These are phyloP conservation scores for Trichophyton benhamiae DNA, from an alignment of 2,329 filamentous ascomycete genomes.

Conservation along the genomic window DNA sequence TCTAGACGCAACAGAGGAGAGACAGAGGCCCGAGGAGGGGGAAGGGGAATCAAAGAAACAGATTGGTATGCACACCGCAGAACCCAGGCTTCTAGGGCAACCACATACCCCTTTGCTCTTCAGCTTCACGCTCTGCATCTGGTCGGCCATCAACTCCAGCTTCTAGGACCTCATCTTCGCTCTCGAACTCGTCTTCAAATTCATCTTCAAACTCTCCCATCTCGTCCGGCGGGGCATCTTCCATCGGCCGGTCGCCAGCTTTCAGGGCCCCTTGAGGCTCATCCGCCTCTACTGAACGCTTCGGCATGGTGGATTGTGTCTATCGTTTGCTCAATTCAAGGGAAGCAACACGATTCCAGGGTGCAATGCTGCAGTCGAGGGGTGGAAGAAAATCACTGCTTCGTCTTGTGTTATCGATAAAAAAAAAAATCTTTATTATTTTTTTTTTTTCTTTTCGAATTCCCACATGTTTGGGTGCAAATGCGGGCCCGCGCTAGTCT, in stretches of 20 bases:
- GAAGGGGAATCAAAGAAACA: neutral
- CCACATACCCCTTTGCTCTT: slow-evolving; percentile 58
- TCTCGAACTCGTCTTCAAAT: slow-evolving; percentile 95
- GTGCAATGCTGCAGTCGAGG: neutral
- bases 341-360: neutral
- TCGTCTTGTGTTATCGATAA: neutral
- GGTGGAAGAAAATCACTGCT: neutral
- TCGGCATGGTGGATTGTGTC: slow-evolving; percentile 40
- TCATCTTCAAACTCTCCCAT: slow-evolving; percentile 58
- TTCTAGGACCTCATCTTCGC: slow-evolving; percentile 82
- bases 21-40: too few relatives aligned
- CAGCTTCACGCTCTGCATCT: slow-evolving; percentile 81
- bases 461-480: slow-evolving; percentile 6
- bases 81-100: slow-evolving; percentile 10
- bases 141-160: slow-evolving; percentile 87
- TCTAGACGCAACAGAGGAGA: neutral
- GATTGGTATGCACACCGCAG: slow-evolving; percentile 15
- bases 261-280: slow-evolving; percentile 45
- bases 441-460: neutral
- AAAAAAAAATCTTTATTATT: slow-evolving; percentile 2
- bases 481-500: slow-evolving; percentile 12
- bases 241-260: slow-evolving; percentile 47
- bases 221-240: slow-evolving; percentile 39
- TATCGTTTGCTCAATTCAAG: neutral
- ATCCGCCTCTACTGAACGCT: slow-evolving; percentile 45